Percentiles rank a stretch among this genome's conserved stretches.
These are phyloP conservation scores for Aspergillus terreus DNA, from an alignment of 2,329 filamentous ascomycete genomes.

Conservation along the genomic window DNA sequence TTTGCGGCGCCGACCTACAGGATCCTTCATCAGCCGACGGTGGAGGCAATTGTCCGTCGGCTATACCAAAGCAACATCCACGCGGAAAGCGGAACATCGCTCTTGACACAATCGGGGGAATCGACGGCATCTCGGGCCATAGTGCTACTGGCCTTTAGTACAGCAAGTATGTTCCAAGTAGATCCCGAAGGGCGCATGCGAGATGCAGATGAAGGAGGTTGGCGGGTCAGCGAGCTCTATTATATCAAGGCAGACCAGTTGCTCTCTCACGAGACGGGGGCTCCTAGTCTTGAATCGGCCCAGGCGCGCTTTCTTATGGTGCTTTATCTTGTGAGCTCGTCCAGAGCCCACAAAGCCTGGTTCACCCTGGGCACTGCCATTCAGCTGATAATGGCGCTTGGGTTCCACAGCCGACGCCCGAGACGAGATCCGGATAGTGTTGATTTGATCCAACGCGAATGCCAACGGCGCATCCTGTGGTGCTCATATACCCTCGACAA, in stretches of 20 bases:
- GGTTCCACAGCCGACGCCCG: conserved; percentile 28
- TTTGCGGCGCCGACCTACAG: conserved; percentile 23
- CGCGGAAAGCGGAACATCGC: not conserved
- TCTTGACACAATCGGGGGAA: not conserved
- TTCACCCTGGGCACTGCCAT: conserved; percentile 35
- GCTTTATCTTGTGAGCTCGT: conserved; percentile 35
- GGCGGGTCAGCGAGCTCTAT: conserved; percentile 19
- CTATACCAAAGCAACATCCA: conserved; percentile 8
- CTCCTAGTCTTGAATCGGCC: conserved; percentile 16
- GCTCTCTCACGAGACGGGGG: conserved; percentile 15
- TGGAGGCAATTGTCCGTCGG: conserved; percentile 11
- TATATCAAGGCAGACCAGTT: conserved; percentile 17
- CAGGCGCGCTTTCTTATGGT: conserved; percentile 22
- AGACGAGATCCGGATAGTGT: conserved; percentile 3
- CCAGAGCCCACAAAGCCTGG: conserved; percentile 36
- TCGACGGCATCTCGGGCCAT: conserved; percentile 10
- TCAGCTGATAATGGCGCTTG: conserved; percentile 35
- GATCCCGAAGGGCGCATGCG: conserved; percentile 11
- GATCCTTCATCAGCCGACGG: conserved; percentile 19
- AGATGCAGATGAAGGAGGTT: conserved; percentile 12
- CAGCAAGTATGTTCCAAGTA: conserved; percentile 16
- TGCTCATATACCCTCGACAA: conserved; percentile 38
- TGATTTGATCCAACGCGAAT: conserved; percentile 24
- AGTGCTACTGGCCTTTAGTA: conserved; percentile 17
- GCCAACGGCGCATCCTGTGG: conserved; percentile 36